Evolutionary conservation across 2,329 filamentous ascomycete species (phyloP), one percentile per base, ranked within the genome.

Genomic region (Colletotrichum tropicale): DNA sequence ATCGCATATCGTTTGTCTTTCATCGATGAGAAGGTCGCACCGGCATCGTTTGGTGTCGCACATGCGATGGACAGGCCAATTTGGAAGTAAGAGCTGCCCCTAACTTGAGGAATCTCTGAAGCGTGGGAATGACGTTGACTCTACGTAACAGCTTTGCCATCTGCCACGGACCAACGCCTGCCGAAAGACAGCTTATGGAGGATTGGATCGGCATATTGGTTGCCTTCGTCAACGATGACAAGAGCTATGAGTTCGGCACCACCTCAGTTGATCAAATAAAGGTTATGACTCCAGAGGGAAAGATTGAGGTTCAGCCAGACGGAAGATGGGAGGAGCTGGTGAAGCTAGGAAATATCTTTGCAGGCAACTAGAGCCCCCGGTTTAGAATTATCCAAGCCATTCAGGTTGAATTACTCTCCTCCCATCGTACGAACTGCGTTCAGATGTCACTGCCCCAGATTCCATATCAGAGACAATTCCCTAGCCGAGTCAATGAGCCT

Each of bases 1-100:
- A 83, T 87, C 48, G 82, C 84, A 2, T 86, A 86, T 61, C 80
- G 85, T 5, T 75, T 87, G 36, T 86, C 84, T 0, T 87, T 87
- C 66, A 87, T 87, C 60, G 81, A 81, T 13, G 83, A 86, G 6
- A 81, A 82, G 9, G 76, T 86, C 5, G 85, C 85, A 2, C 85
- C 86, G 0, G 77, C 73, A 13, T 81, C 80, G 0, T 83, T 81
- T 75, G 83, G 83, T 1, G 82, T 84, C 1, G 79, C 81, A 0
- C 85, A 87, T 76, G 83, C 84, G 6, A 87, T 86, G 85, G 85
- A 87, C 48, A 83, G 82, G 61, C 84, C 85, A 0, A 82, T 87
- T 32, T 87, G 85, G 85, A 87, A 86, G 69, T 87, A 70, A 80
- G 83, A 80, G 2, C 5, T 26, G 10, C 21, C 34, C 48, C 34